Evolutionary conservation across 2,329 filamentous ascomycete genomes (phyloP).

Genomic region (Chaetomium olivaceum): DNA sequence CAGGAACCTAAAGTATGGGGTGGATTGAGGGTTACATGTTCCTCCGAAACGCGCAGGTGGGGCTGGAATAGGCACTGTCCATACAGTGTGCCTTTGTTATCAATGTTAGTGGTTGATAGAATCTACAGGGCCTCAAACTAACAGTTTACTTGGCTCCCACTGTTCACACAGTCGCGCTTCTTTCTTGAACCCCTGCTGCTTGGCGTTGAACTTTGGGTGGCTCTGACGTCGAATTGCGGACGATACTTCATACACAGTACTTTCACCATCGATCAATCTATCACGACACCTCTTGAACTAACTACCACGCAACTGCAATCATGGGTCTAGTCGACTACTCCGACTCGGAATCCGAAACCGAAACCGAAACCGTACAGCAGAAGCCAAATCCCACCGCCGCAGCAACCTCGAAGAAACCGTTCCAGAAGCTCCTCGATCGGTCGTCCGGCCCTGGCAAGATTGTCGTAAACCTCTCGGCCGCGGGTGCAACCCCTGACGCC

Average conservation of each 20-base stretch:
- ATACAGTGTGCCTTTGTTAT: background rate
- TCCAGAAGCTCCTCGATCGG: conserved; percentile 80
- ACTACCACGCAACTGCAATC: conserved; percentile 19
- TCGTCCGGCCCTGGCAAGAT: conserved; percentile 75
- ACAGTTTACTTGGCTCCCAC: background rate
- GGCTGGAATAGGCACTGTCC: background rate
- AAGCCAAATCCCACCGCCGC: conserved; percentile 35
- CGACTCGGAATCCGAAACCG: conserved; percentile 68
- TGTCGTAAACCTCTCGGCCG: conserved; percentile 70
- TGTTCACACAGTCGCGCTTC: background rate
- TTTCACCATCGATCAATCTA: background rate
- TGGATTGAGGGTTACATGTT: background rate
- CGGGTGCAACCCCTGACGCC: conserved; percentile 43
- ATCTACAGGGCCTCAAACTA: no score
- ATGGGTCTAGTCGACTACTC: conserved; percentile 84
- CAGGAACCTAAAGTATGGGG: background rate
- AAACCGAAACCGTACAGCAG: conserved; percentile 51
- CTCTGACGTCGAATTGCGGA: background rate
- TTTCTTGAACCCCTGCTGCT: background rate
- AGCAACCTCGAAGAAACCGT: conserved; percentile 56
- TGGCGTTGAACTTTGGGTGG: background rate
- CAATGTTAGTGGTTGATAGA: no score
- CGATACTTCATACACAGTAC: background rate
- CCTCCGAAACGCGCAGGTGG: background rate
- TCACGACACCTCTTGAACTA: background rate